A percentile compares a stretch with the other conserved stretches of the same genome.
Evolutionary conservation across 2,329 filamentous ascomycete genomes (phyloP).

Genomic region (Calonectria montana): DNA sequence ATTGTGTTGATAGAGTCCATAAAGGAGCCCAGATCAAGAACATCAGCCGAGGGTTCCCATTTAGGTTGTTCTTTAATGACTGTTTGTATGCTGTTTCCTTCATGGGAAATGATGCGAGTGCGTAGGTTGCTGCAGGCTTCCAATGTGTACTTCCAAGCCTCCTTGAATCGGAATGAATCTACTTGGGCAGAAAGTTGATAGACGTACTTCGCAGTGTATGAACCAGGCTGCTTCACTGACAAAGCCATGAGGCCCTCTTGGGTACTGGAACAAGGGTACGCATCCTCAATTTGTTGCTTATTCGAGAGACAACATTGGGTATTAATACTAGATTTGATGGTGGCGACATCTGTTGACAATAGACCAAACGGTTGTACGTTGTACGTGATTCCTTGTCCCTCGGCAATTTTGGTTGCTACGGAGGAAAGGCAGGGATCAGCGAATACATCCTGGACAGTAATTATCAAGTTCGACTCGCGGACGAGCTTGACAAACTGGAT

Average conservation of each 20-base stretch:
- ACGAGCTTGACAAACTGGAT: conserved; percentile 61
- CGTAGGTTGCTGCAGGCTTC: neutral
- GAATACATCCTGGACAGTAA: conserved; percentile 60
- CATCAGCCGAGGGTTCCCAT: neutral
- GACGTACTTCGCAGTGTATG: neutral
- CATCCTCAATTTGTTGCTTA: neutral
- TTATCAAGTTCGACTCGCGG: conserved; percentile 49
- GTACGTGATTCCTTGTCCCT: neutral
- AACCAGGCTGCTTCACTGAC: neutral
- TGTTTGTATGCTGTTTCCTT: neutral
- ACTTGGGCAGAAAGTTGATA: neutral
- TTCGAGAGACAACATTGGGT: neutral
- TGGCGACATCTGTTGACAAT: neutral
- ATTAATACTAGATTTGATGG: neutral
- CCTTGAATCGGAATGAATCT: neutral
- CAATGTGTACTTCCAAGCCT: neutral
- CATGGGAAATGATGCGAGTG: neutral
- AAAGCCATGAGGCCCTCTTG: neutral
- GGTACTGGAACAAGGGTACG: neutral
- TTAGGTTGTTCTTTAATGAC: neutral
- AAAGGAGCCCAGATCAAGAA: neutral
- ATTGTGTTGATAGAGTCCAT: neutral
- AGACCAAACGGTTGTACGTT: neutral
- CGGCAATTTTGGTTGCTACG: conserved; percentile 31
- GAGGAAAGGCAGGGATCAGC: conserved; percentile 10